Conservation (phyloP, 1,139 yeast species). For the Pneumocystis jirovecii region DNA sequence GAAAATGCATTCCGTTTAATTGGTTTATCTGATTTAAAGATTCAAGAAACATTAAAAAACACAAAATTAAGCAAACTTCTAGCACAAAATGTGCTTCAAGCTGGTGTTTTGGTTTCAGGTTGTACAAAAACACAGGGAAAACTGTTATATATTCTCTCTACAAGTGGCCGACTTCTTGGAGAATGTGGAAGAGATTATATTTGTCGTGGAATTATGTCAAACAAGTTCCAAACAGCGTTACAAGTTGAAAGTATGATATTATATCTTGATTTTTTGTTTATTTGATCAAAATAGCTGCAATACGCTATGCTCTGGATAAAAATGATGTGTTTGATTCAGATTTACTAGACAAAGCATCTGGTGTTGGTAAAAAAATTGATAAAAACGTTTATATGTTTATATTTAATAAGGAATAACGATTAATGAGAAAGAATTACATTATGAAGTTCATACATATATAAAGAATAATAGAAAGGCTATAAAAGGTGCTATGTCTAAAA, state of each 20-base stretch:
- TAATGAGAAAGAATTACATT: neutral
- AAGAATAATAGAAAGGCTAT: neutral
- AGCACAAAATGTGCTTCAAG: neutral
- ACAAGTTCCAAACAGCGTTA: neutral
- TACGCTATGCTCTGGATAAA: neutral
- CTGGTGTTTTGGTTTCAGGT: neutral
- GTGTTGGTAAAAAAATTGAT: neutral
- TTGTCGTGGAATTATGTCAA: neutral
- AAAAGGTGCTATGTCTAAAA: neutral
- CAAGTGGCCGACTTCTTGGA: neutral
- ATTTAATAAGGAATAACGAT: neutral
- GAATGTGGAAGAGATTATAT: neutral
- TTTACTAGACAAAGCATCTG: neutral
- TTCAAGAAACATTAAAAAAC: neutral
- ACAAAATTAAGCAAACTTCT: neutral
- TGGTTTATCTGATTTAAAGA: neutral
- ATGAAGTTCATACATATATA: neutral
- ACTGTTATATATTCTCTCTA: neutral
- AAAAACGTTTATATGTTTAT: neutral
- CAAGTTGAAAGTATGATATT: neutral
- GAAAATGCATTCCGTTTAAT: neutral
- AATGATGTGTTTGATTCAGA: neutral
- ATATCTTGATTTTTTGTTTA: neutral
- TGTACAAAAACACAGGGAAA: neutral
- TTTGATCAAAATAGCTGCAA: neutral